Evolutionary conservation across 176 grass and related monocot species (phyloP).

Genomic region (Bonia amplexicaulis): DNA sequence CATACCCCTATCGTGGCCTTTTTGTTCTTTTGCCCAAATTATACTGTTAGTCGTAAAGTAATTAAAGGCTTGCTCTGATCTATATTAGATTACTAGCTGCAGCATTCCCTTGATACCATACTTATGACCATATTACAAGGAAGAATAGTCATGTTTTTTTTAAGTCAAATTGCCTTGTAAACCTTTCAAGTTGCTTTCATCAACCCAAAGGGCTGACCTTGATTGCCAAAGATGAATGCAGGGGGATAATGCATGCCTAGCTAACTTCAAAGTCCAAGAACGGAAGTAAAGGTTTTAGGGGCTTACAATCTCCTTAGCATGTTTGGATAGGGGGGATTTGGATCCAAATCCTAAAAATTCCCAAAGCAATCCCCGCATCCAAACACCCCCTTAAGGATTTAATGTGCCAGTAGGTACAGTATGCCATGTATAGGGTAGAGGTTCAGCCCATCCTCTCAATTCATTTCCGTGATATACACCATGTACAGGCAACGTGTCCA

Average conservation of each 20-base stretch:
- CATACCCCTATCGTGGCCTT: background rate
- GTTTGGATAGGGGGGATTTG: background rate
- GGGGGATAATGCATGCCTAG: background rate
- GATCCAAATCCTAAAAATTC: background rate
- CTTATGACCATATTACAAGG: background rate
- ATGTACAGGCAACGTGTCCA: background rate
- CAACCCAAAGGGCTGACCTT: background rate
- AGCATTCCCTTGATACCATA: constrained; percentile 5
- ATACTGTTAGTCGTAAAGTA: background rate
- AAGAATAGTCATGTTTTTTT: background rate
- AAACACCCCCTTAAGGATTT: background rate
- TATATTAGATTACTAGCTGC: background rate
- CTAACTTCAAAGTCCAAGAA: background rate
- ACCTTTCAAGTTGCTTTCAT: background rate
- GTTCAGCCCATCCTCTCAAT: background rate
- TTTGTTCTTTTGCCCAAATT: constrained; percentile 4
- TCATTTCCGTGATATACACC: background rate
- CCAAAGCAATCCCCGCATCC: background rate
- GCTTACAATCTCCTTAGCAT: background rate
- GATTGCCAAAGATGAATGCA: background rate
- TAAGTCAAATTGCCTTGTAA: background rate
- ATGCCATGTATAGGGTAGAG: background rate
- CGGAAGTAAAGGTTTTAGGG: background rate
- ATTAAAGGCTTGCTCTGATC: background rate
- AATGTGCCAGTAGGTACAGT: background rate